Conservation (phyloP, 371 early-diverging fungal species). For the Gilbertella persicaria region DNA sequence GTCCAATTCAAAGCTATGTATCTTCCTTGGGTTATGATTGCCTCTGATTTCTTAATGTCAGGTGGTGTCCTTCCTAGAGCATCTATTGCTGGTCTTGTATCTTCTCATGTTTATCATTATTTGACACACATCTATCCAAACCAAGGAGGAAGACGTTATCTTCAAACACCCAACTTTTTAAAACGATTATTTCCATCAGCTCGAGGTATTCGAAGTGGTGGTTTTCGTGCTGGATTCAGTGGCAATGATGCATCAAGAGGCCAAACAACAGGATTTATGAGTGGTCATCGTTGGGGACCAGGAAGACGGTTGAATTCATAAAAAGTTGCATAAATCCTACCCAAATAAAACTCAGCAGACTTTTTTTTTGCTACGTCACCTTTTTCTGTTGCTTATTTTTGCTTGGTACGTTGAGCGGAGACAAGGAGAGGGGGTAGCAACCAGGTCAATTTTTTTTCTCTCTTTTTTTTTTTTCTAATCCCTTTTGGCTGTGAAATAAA, state of each 20-base stretch:
- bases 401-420: slow-evolving; percentile 3
- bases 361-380: slow-evolving; percentile 9
- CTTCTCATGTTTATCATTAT: slow-evolving; percentile 61
- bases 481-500: slow-evolving; percentile 8
- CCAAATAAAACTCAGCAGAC: too few relatives aligned
- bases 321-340: not conserved
- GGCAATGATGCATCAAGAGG: slow-evolving; percentile 9
- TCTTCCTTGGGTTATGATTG: slow-evolving; percentile 73
- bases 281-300: slow-evolving; percentile 50
- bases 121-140: slow-evolving; percentile 55
- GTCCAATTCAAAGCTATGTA: slow-evolving; percentile 74
- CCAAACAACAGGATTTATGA: slow-evolving; percentile 11
- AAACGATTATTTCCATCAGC: slow-evolving; percentile 44
- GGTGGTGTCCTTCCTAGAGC: slow-evolving; percentile 37
- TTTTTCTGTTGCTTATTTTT: not conserved
- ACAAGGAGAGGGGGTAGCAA: slow-evolving; percentile 4
- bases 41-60: slow-evolving; percentile 47
- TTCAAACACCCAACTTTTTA: slow-evolving; percentile 56
- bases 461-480: slow-evolving; percentile 13
- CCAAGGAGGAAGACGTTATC: slow-evolving; percentile 55
- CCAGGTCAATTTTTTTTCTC: slow-evolving; percentile 2
- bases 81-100: slow-evolving; percentile 51
- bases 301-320: slow-evolving; percentile 46
- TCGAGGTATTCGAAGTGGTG: slow-evolving; percentile 1
- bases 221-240: slow-evolving; percentile 16